Conservation (phyloP, 2,329 filamentous ascomycete genomes). For the Xylariaceae sp. region DNA sequence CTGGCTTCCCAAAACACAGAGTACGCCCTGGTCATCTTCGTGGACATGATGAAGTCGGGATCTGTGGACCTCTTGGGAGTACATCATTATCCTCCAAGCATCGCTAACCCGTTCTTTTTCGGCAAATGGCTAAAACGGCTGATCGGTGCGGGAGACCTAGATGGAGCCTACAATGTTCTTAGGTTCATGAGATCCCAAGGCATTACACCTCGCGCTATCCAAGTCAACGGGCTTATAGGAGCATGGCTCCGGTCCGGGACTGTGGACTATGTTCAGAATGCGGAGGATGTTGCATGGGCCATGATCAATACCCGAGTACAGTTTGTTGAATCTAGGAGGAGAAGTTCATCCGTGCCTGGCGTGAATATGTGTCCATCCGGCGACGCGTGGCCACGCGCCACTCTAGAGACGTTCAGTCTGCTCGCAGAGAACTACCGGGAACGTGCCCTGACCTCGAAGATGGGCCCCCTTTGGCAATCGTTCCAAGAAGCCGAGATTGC, state of each 20-base stretch:
- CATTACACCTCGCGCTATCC: constrained; percentile 63
- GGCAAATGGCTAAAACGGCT: constrained; percentile 85
- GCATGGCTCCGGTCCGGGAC: constrained; percentile 66
- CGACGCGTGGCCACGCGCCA: constrained; percentile 51
- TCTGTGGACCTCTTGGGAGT: constrained; percentile 42
- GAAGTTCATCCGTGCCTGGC: constrained; percentile 22
- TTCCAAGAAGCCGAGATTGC: constrained; percentile 59
- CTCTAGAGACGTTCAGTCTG: constrained; percentile 71
- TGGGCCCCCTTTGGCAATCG: constrained; percentile 57
- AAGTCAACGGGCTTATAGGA: constrained; percentile 77
- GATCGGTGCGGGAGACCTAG: constrained; percentile 64
- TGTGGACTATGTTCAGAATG: constrained; percentile 49
- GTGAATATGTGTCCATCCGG: constrained; percentile 30
- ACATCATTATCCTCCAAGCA: constrained; percentile 40
- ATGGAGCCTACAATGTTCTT: constrained; percentile 67
- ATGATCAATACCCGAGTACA: constrained; percentile 68
- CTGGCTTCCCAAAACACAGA: constrained; percentile 59
- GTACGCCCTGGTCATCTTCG: constrained; percentile 70
- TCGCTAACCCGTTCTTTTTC: constrained; percentile 74
- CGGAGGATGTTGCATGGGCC: constrained; percentile 65
- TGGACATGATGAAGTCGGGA: constrained; percentile 77
- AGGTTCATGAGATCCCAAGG: constrained; percentile 68
- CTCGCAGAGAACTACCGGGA: constrained; percentile 67
- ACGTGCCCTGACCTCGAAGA: constrained; percentile 50
- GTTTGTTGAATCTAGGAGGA: constrained; percentile 49